Conservation (phyloP, 768 basidiomycete genomes). For the Xerocomellus intermedius region DNA sequence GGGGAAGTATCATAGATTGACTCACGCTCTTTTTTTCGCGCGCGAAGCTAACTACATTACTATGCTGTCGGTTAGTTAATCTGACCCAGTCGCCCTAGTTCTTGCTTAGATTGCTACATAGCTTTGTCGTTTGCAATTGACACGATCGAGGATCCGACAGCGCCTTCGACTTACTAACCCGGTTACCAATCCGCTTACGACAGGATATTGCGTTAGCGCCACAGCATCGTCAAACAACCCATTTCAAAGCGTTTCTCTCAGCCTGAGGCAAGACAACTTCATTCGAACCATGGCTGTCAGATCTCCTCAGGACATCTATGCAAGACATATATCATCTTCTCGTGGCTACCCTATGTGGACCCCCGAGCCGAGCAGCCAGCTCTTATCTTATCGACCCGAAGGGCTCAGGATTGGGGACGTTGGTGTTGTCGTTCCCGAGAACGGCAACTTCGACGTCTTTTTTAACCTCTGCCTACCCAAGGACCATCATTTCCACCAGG, state of each 20-base stretch:
- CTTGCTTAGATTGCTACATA: slow-evolving; percentile 11
- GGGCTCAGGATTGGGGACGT: slow-evolving; percentile 41
- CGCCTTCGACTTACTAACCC: slow-evolving; percentile 11
- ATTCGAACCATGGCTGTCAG: slow-evolving; percentile 18
- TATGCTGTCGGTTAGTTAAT: slow-evolving; percentile 4
- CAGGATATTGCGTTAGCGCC: slow-evolving; percentile 2
- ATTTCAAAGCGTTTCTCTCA: not conserved
- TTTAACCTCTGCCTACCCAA: slow-evolving; percentile 40
- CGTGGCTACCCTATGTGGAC: slow-evolving; percentile 39
- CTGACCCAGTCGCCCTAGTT: not conserved
- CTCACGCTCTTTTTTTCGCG: not conserved
- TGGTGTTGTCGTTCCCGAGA: slow-evolving; percentile 33
- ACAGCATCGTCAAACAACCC: slow-evolving; percentile 4
- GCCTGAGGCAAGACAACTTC: not conserved
- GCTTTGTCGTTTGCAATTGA: slow-evolving; percentile 12
- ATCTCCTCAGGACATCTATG: slow-evolving; percentile 27
- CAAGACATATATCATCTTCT: slow-evolving; percentile 20
- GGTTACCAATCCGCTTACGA: slow-evolving; percentile 11
- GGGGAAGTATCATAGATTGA: not conserved
- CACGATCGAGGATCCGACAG: not conserved
- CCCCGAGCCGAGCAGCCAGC: slow-evolving; percentile 30
- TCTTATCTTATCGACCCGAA: slow-evolving; percentile 25
- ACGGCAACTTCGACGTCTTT: slow-evolving; percentile 37
- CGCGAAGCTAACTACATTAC: slow-evolving; percentile 1
- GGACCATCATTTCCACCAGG: slow-evolving; percentile 22